phyloP scores from a whole-genome alignment of 2,329 filamentous ascomycete species.

The Aspergillus versicolor region DNA sequence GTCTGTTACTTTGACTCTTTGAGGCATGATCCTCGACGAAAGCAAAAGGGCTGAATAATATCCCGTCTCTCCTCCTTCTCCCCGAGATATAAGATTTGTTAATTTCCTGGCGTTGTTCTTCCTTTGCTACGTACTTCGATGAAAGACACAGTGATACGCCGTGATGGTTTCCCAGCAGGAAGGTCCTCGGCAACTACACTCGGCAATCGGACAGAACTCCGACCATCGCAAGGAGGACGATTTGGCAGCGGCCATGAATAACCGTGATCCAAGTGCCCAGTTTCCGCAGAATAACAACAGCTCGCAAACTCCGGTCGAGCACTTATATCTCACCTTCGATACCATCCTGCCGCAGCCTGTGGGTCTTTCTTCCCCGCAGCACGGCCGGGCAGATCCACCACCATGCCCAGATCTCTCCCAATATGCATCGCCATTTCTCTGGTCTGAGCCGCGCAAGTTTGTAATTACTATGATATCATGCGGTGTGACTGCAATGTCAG shows the following conservation, averaged over 20 bases:
- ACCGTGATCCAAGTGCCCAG: not conserved
- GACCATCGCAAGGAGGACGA: not conserved
- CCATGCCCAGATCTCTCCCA: conserved; percentile 62
- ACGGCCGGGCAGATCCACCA: conserved; percentile 42
- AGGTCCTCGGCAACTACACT: not conserved
- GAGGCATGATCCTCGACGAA: conserved; percentile 6
- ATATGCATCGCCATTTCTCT: conserved; percentile 68
- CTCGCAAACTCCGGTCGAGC: conserved; percentile 40
- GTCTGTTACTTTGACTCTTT: not conserved
- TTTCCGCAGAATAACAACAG: not conserved
- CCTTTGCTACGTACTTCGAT: not conserved
- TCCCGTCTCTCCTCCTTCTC: not conserved
- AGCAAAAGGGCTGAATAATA: conserved; percentile 7
- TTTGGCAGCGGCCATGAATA: not conserved
- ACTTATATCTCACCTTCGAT: conserved; percentile 61
- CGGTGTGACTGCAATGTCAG: conserved; percentile 70
- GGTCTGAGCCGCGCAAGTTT: conserved; percentile 66
- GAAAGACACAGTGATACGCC: not conserved
- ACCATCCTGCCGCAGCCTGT: conserved; percentile 51
- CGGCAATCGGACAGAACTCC: conserved; percentile 7
- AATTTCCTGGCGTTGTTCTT: not conserved
- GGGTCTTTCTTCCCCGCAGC: conserved; percentile 26
- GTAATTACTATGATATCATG: conserved; percentile 70
- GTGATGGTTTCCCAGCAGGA: not conserved
- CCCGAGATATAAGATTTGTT: not conserved